Evolutionary conservation across 176 grass and related monocot species (phyloP), one percentile per base, ranked within the genome.

Genomic region (Themeda triandra): DNA sequence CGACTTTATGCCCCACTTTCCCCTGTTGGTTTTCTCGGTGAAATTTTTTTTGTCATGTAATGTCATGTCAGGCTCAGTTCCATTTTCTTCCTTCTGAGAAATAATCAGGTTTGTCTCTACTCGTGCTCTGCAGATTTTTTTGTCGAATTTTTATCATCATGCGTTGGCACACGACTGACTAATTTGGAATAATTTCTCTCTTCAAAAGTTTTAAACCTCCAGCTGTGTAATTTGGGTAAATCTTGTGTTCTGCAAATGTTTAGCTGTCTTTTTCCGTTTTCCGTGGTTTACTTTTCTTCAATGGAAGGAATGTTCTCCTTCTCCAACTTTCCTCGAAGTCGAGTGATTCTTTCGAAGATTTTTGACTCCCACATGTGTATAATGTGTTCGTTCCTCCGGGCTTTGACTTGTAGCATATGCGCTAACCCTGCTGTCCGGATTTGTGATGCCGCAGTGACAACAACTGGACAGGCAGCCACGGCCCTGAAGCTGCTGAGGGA

Each of bases 401-500:
- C 41, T 68, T 76, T 44, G 39, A 71, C 33, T 46, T 70, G n/a
- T 32, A n/a, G n/a, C n/a, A 64, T 30, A 14, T 29, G 23, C 42
- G 37, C 31, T 79, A 80, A 65, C 28, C n/a, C n/a, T n/a, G n/a
- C n/a, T 79, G 31, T 60, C 49, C 84, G 29, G 60, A 66, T 86
- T 77, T 32, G 42, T 58, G 75, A 80, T 80, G 46, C 84, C 78
- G 80, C 93, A 98, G 96, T 98, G 72, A 88, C 91, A 76, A 88
- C 92, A 63, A 90, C 91, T 25, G 76, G 82, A 45, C 86, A 92
- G 71, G 91, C 93, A 23, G 88, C 79, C 64, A 88, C 77, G 0
- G 96, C 93, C 65, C 71, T 98, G 63, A 90, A 87, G 54, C 29
- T 95, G 80, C 72, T 98, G 73, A 92, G 93, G 82, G 89, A 95